These are phyloP conservation scores for Lagenaria siceraria DNA, from an alignment of 306 rosid species.

Conservation along the genomic window DNA sequence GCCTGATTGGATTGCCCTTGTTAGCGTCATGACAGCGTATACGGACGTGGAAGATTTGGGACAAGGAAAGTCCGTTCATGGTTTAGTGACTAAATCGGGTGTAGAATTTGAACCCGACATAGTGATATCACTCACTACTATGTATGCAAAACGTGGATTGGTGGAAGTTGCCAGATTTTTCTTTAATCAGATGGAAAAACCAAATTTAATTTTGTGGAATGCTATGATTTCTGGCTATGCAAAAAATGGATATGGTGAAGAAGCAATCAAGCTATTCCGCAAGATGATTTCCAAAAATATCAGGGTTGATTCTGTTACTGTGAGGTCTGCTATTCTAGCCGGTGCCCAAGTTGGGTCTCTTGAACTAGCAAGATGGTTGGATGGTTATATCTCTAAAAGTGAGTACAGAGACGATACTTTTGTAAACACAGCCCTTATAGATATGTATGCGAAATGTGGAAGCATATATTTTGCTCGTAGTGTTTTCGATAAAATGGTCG, in stretches of 20 bases:
- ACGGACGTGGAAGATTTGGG: slow-evolving; percentile 7
- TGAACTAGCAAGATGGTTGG: slow-evolving; percentile 11
- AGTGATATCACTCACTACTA: slow-evolving; percentile 4
- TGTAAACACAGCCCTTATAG: slow-evolving; percentile 9
- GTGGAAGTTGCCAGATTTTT: slow-evolving; percentile 10
- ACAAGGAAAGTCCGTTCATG: slow-evolving; percentile 3
- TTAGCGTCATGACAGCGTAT: slow-evolving; percentile 5
- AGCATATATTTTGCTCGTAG: slow-evolving; percentile 1
- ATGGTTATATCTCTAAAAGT: background rate
- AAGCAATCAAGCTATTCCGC: slow-evolving; percentile 6
- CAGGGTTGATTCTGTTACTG: slow-evolving; percentile 5
- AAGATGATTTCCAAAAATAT: slow-evolving; percentile 5
- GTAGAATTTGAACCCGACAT: slow-evolving; percentile 8
- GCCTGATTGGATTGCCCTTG: slow-evolving; percentile 13
- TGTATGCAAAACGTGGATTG: slow-evolving; percentile 11
- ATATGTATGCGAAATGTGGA: slow-evolving; percentile 16
- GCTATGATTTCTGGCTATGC: slow-evolving; percentile 18
- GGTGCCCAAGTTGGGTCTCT: slow-evolving; percentile 7
- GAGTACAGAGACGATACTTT: slow-evolving; percentile 1
- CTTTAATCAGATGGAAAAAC: slow-evolving; percentile 12
- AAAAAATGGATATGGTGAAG: slow-evolving; percentile 10
- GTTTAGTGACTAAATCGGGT: slow-evolving; percentile 8
- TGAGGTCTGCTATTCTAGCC: slow-evolving; percentile 7
- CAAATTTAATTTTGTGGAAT: slow-evolving; percentile 7
- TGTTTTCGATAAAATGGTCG: background rate